Evolutionary conservation across 2,329 filamentous ascomycete species (phyloP).

Genomic region (Hypoxylon sp.): DNA sequence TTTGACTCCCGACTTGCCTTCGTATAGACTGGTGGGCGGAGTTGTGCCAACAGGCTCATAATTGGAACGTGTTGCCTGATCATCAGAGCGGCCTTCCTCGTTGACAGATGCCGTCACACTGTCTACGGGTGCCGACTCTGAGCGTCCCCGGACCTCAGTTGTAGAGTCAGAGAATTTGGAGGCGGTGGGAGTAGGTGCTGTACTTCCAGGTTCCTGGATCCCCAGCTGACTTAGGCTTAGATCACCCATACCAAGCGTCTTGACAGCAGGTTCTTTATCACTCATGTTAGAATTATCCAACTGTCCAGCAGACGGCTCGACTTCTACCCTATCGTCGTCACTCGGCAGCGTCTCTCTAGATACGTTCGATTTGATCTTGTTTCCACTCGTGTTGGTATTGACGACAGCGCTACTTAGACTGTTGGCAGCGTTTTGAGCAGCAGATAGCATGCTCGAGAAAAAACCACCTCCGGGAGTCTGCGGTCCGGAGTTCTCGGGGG

Average conservation of each 20-base stretch:
- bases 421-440: conserved; percentile 90
- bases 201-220: conserved; percentile 72
- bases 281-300: conserved; percentile 59
- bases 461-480: conserved; percentile 76
- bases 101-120: conserved; percentile 46
- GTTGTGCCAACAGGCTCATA: conserved; percentile 66
- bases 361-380: conserved; percentile 56
- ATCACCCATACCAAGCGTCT: conserved; percentile 90
- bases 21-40: conserved; percentile 75
- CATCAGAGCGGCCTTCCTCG: conserved; percentile 56
- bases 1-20: conserved; percentile 71
- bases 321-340: conserved; percentile 58
- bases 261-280: conserved; percentile 81
- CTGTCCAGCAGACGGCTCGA: conserved; percentile 60
- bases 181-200: conserved; percentile 67
- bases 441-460: conserved; percentile 93
- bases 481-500: conserved; percentile 71
- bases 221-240: conserved; percentile 91
- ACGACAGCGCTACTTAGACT: conserved; percentile 80
- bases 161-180: conserved; percentile 65
- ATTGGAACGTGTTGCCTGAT: conserved; percentile 62
- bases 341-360: conserved; percentile 52
- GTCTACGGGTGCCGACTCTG: conserved; percentile 72
- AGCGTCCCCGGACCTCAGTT: conserved; percentile 62
- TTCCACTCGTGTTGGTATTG: conserved; percentile 70